Conservation (phyloP, 2,329 filamentous ascomycete species). For the Botrytis fabae region DNA sequence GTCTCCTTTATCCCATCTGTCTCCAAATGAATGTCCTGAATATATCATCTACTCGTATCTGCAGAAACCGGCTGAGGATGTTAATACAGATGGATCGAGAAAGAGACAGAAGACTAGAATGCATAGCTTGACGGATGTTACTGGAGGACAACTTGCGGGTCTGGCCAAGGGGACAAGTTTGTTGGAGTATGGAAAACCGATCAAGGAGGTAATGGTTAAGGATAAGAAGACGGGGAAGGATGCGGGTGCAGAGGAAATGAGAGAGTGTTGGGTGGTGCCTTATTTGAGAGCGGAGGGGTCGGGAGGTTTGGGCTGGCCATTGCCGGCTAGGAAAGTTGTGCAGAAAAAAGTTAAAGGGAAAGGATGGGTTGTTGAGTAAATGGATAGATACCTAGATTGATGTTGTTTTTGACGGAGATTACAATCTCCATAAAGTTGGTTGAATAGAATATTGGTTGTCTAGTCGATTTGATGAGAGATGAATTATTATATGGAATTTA, state of each 20-base stretch:
- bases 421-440: background rate
- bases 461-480: background rate
- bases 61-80: slow-evolving; percentile 58
- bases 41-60: slow-evolving; percentile 88
- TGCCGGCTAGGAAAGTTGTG: slow-evolving; percentile 80
- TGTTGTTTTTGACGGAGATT: background rate
- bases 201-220: slow-evolving; percentile 68
- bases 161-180: slow-evolving; percentile 84
- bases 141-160: slow-evolving; percentile 70
- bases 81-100: slow-evolving; percentile 46
- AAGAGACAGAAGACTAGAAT: slow-evolving; percentile 77
- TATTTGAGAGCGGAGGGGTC: slow-evolving; percentile 68
- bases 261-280: slow-evolving; percentile 83
- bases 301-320: slow-evolving; percentile 74
- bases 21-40: slow-evolving; percentile 72
- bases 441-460: background rate
- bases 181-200: slow-evolving; percentile 82
- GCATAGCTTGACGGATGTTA: slow-evolving; percentile 81
- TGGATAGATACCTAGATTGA: background rate
- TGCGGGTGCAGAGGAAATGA: slow-evolving; percentile 49
- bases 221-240: slow-evolving; percentile 33
- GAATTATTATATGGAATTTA: background rate
- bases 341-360: slow-evolving; percentile 72
- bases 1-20: slow-evolving; percentile 72
- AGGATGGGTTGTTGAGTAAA: slow-evolving; percentile 62